phyloP scores from a whole-genome alignment of 495 filamentous ascomycete genomes.

The Penicillium macrosclerotiorum region DNA sequence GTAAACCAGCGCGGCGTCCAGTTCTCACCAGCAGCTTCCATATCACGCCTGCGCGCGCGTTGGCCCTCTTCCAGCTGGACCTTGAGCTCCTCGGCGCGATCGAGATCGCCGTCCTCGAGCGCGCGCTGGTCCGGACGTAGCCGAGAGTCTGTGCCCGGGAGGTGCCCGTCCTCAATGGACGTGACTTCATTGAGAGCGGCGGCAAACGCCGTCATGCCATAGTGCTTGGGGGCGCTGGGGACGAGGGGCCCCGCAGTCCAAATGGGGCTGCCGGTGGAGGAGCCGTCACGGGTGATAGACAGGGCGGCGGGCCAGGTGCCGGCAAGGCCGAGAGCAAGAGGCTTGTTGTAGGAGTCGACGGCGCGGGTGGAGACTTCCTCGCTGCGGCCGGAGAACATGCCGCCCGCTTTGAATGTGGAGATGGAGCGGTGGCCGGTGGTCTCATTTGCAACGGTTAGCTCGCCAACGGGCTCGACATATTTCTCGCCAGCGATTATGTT shows the following conservation, averaged over 20 bases:
- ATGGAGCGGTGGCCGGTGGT: slow-evolving; percentile 73
- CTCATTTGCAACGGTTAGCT: slow-evolving; percentile 79
- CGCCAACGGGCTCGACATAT: slow-evolving; percentile 92
- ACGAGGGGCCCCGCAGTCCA: slow-evolving; percentile 79
- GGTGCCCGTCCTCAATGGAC: slow-evolving; percentile 62
- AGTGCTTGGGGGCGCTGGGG: slow-evolving; percentile 68
- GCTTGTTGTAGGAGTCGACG: slow-evolving; percentile 60
- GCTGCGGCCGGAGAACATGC: slow-evolving; percentile 92
- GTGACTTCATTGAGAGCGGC: slow-evolving; percentile 88
- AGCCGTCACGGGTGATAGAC: slow-evolving; percentile 56
- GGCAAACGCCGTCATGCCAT: slow-evolving; percentile 85
- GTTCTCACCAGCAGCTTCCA: slow-evolving; percentile 69
- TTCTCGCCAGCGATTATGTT: slow-evolving; percentile 98
- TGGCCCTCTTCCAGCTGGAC: slow-evolving; percentile 81
- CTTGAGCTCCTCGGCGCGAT: slow-evolving; percentile 82
- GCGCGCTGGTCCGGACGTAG: slow-evolving; percentile 91
- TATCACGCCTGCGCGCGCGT: slow-evolving; percentile 65
- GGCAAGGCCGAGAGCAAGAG: slow-evolving; percentile 58
- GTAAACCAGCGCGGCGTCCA: slow-evolving; percentile 83
- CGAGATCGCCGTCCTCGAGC: slow-evolving; percentile 76
- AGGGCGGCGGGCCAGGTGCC: slow-evolving; percentile 86
- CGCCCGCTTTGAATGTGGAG: slow-evolving; percentile 84
- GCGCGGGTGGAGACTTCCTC: slow-evolving; percentile 82
- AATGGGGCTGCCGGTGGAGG: slow-evolving; percentile 57
- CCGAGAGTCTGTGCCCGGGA: slow-evolving; percentile 79